Percentiles rank a stretch among this genome's conserved stretches.
Conservation (phyloP, 179 eudicot genomes). For the Beta lomatogona region DNA sequence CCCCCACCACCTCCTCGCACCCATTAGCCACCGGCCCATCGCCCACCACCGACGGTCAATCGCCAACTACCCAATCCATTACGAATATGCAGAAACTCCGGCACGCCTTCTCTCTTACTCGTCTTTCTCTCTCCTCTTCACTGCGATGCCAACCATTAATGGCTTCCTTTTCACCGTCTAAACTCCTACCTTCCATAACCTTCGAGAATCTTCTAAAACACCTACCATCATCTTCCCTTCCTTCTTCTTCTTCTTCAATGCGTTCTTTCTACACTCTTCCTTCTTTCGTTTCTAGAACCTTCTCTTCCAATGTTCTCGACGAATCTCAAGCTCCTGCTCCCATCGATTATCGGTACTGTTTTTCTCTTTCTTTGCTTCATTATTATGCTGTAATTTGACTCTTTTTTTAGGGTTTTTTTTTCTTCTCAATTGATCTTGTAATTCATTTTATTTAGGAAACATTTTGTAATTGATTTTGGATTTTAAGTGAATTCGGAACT, state of each 20-base stretch:
- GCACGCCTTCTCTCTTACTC: not conserved
- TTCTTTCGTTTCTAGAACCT: slow-evolving; percentile 11
- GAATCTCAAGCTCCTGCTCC: slow-evolving; percentile 47
- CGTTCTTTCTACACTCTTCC: not conserved
- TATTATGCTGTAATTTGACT: not conserved
- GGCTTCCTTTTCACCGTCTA: not conserved
- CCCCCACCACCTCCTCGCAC: no score
- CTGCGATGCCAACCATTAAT: not conserved
- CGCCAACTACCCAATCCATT: no score
- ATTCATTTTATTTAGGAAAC: not conserved
- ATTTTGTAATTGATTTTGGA: not conserved
- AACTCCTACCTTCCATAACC: not conserved
- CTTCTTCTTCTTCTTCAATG: not conserved
- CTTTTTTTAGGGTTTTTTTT: slow-evolving; percentile 6
- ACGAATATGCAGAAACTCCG: slow-evolving; percentile 5
- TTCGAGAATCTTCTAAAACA: not conserved
- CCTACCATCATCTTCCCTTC: not conserved
- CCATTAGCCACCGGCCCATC: no score
- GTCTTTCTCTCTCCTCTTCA: not conserved
- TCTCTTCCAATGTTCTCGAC: slow-evolving; percentile 26
- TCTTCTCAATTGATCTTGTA: not conserved
- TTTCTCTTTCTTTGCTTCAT: not conserved
- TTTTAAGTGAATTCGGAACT: not conserved
- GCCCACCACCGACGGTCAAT: no score
- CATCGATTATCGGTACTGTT: slow-evolving; percentile 55